Evolutionary conservation across 176 grass and related monocot genomes (phyloP).

Genomic region (Sorghum bicolor): Sorghum_bicolor_NCBIv3 NC_012876.2:62441501-62442000

Average conservation of each 20-base stretch:
- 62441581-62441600: background rate
- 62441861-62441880: background rate
- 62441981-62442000: background rate
- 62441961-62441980: background rate
- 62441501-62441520: conserved; percentile 57
- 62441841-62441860: conserved; percentile 5
- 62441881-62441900: background rate
- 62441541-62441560: background rate
- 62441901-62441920: background rate
- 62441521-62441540: conserved; percentile 19
- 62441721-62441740: conserved; percentile 88
- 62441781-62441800: background rate
- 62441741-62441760: conserved; percentile 64
- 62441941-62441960: background rate
- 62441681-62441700: conserved; percentile 51
- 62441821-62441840: background rate
- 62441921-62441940: background rate
- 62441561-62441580: background rate
- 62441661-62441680: conserved; percentile 22
- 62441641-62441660: background rate
- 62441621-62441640: background rate
- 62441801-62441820: background rate
- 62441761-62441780: conserved; percentile 2
- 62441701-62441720: conserved; percentile 89
- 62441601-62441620: background rate